Percentiles rank a stretch among this genome's conserved stretches.
Evolutionary conservation across 2,329 filamentous ascomycete genomes (phyloP).

Genomic region (Arthroderma sp.): DNA sequence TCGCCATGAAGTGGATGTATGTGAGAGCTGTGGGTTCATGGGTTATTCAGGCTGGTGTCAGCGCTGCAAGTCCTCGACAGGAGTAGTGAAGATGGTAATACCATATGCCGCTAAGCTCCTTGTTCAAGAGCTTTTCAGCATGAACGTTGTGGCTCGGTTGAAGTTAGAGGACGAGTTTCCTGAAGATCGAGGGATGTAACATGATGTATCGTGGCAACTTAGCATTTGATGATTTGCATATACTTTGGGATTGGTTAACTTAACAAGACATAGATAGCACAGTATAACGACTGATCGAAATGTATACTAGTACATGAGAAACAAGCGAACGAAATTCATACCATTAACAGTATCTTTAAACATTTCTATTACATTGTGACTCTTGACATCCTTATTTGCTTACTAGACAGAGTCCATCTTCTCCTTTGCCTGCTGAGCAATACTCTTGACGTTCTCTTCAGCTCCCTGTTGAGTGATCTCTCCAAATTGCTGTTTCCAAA

Average conservation of each 20-base stretch:
- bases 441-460: background rate
- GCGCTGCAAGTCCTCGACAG: conserved; percentile 72
- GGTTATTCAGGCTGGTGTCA: conserved; percentile 92
- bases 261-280: background rate
- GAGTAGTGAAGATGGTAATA: conserved; percentile 87
- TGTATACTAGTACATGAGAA: conserved; percentile 2
- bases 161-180: conserved; percentile 93
- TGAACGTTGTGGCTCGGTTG: conserved; percentile 93
- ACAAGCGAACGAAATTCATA: background rate
- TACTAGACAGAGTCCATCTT: background rate
- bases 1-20: conserved; percentile 82
- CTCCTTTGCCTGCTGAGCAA: background rate
- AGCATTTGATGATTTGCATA: background rate
- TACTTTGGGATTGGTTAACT: background rate
- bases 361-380: background rate
- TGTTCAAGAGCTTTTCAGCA: conserved; percentile 90
- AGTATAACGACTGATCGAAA: background rate
- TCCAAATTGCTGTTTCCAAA: conserved; percentile 3
- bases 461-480: background rate
- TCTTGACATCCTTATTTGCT: background rate
- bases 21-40: conserved; percentile 87
- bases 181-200: conserved; percentile 28
- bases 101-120: conserved; percentile 94
- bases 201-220: background rate
- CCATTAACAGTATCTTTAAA: background rate